phyloP scores from a whole-genome alignment of 345 rosid genomes.

The Arabidopsis arenosa region DNA sequence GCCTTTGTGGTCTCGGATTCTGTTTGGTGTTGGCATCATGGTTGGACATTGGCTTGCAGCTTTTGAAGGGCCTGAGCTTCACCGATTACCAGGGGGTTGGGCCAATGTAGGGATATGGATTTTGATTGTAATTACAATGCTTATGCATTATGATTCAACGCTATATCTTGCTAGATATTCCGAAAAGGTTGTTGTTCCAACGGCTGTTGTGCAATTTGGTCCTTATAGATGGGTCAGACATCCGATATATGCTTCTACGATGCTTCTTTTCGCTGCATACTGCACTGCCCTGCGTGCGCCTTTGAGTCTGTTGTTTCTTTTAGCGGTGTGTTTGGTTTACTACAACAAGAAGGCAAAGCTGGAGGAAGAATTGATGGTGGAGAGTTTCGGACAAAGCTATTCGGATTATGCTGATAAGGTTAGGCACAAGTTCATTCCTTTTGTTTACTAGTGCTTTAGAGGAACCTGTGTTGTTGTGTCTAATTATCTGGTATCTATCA shows the following conservation, averaged over 20 bases:
- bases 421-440: slow-evolving; percentile 79
- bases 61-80: slow-evolving; percentile 90
- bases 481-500: slow-evolving; percentile 43
- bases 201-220: slow-evolving; percentile 82
- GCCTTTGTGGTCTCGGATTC: slow-evolving; percentile 58
- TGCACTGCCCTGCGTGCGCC: slow-evolving; percentile 77
- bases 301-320: slow-evolving; percentile 67
- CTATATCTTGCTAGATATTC: slow-evolving; percentile 88
- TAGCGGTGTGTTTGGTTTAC: slow-evolving; percentile 68
- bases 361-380: slow-evolving; percentile 79
- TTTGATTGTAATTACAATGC: slow-evolving; percentile 61
- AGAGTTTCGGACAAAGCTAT: slow-evolving; percentile 73
- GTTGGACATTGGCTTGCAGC: slow-evolving; percentile 88
- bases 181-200: slow-evolving; percentile 81
- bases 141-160: slow-evolving; percentile 78
- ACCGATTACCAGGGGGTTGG: slow-evolving; percentile 73
- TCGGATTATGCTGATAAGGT: slow-evolving; percentile 72
- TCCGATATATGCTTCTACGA: slow-evolving; percentile 77
- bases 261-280: slow-evolving; percentile 69
- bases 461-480: slow-evolving; percentile 38
- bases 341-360: slow-evolving; percentile 71
- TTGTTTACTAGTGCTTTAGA: slow-evolving; percentile 59
- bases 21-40: slow-evolving; percentile 67
- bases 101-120: slow-evolving; percentile 73
- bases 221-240: slow-evolving; percentile 90